These are phyloP conservation scores for Colletotrichum musae DNA, from an alignment of 2,329 filamentous ascomycete genomes.

Conservation along the genomic window DNA sequence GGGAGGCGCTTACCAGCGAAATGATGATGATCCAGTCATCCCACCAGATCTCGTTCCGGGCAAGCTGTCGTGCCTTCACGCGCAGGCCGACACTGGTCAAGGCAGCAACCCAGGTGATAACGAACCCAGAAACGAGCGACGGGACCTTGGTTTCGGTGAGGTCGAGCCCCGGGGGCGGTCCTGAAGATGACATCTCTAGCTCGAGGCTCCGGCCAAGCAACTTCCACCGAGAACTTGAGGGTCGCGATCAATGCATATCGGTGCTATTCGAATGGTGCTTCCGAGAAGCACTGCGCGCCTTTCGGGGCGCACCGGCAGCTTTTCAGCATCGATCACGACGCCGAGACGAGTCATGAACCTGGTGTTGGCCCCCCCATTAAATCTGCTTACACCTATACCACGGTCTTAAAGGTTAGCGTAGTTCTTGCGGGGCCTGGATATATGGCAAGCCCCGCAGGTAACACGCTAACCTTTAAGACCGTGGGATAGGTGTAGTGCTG, in stretches of 20 bases:
- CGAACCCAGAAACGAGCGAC: neutral
- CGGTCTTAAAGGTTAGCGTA: too few species aligned
- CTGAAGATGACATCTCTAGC: neutral
- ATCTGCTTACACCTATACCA: neutral
- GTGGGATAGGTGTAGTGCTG: neutral
- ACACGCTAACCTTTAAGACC: too few species aligned
- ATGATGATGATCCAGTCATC: neutral
- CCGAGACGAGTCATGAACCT: neutral
- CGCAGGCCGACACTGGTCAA: neutral
- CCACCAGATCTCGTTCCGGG: neutral
- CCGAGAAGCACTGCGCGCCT: neutral
- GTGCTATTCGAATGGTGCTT: neutral
- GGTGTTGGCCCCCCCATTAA: neutral
- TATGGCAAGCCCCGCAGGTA: too few species aligned
- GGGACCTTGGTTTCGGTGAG: constrained; percentile 3
- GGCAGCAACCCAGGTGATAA: neutral
- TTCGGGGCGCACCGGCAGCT: neutral
- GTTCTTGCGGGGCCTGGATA: too few species aligned
- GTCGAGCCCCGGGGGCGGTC: neutral
- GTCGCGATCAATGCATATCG: neutral
- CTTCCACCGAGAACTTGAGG: neutral
- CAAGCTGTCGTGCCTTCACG: neutral
- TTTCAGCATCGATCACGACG: neutral
- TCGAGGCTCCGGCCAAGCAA: neutral
- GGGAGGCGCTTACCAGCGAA: neutral